phyloP scores from a whole-genome alignment of 306 rosid genomes.

The Quercus aquifolioides region DNA sequence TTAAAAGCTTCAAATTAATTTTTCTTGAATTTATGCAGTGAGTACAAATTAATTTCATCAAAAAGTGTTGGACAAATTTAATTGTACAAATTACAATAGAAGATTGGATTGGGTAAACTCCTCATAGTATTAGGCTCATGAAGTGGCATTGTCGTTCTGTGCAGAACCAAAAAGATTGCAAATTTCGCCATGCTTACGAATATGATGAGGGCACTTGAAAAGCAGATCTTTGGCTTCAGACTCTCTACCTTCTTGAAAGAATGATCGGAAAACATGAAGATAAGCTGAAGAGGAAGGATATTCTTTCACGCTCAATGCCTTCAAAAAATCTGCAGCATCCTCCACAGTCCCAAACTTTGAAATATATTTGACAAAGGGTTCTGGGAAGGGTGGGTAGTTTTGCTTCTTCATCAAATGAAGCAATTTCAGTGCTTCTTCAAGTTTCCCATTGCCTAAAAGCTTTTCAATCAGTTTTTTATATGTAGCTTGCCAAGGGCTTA shows the following conservation, averaged over 20 bases:
- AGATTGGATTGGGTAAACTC: no score
- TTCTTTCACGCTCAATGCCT: slow-evolving; percentile 53
- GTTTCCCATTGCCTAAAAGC: slow-evolving; percentile 47
- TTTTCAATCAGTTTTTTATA: slow-evolving; percentile 56
- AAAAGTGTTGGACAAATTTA: not conserved
- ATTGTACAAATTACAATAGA: not conserved
- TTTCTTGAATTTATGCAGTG: not conserved
- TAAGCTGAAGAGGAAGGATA: slow-evolving; percentile 55
- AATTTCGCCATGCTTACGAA: slow-evolving; percentile 46
- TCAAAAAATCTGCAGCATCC: slow-evolving; percentile 68
- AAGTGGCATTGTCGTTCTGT: slow-evolving; percentile 23
- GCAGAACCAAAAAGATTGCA: slow-evolving; percentile 57
- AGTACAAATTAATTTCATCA: not conserved
- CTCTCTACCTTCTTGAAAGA: slow-evolving; percentile 65
- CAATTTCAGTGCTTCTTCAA: slow-evolving; percentile 75
- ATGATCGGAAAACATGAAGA: slow-evolving; percentile 58
- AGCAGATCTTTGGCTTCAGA: slow-evolving; percentile 75
- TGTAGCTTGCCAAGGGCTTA: slow-evolving; percentile 78
- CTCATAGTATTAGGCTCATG: slow-evolving; percentile 10
- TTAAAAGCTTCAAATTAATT: no score
- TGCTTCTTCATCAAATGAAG: slow-evolving; percentile 68
- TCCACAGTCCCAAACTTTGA: slow-evolving; percentile 77
- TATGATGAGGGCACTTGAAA: slow-evolving; percentile 63
- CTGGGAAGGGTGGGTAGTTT: slow-evolving; percentile 51
- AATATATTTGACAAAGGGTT: slow-evolving; percentile 58